These are phyloP conservation scores for Leccinum fallax DNA, from an alignment of 1,284 basidiomycete species.

Conservation along the genomic window DNA sequence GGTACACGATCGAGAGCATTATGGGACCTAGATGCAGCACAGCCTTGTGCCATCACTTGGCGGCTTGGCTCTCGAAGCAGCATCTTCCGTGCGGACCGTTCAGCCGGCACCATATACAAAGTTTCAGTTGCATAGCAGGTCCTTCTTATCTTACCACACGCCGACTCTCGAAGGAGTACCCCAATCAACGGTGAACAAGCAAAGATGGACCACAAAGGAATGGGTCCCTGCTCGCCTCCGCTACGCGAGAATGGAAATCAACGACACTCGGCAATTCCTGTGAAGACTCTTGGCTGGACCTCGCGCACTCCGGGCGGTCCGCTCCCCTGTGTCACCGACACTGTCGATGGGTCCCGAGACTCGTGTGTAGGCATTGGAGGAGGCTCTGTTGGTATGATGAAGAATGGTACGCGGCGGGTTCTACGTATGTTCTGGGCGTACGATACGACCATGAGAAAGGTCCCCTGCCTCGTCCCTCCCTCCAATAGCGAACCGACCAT, in stretches of 20 bases:
- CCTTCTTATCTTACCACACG: too few species aligned
- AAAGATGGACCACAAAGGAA: too few species aligned
- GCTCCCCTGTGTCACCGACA: background rate
- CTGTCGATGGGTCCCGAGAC: background rate
- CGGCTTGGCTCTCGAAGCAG: too few species aligned
- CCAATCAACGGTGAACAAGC: too few species aligned
- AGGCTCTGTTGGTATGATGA: background rate
- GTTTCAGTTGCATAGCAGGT: background rate
- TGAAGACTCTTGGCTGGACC: background rate
- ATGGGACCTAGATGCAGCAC: background rate
- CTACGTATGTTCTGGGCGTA: background rate
- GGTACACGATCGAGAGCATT: background rate
- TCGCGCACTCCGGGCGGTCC: background rate
- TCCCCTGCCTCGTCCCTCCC: background rate
- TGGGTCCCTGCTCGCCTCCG: background rate
- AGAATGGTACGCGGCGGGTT: background rate
- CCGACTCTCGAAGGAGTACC: background rate
- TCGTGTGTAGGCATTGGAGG: background rate
- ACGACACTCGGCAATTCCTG: background rate
- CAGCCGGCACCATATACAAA: background rate
- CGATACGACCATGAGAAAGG: background rate
- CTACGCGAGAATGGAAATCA: background rate
- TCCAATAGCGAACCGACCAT: slow-evolving; percentile 40
- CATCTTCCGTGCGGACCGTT: background rate
- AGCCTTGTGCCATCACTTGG: background rate